These are phyloP conservation scores for Ophiocordyceps polyrhachis-furcata DNA, from an alignment of 2,329 filamentous ascomycete genomes.

Conservation along the genomic window DNA sequence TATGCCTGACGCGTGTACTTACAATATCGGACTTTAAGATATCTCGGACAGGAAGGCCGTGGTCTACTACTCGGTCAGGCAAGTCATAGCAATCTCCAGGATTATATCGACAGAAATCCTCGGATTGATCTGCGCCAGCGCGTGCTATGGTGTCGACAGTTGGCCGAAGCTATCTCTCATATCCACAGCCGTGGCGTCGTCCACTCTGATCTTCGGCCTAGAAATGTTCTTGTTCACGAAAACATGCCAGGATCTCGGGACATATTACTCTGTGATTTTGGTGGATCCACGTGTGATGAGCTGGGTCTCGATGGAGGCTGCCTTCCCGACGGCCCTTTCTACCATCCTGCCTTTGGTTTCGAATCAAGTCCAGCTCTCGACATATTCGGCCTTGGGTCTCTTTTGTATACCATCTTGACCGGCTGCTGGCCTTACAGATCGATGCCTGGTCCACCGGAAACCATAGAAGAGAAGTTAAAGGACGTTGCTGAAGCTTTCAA, in stretches of 20 bases:
- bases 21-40: not conserved
- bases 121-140: constrained; percentile 3
- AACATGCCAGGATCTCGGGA: constrained; percentile 7
- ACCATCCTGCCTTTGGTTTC: not conserved
- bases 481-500: not conserved
- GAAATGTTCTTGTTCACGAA: constrained; percentile 13
- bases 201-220: constrained; percentile 14
- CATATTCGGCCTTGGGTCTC: constrained; percentile 1
- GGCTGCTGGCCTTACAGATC: not conserved
- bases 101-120: constrained; percentile 2
- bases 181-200: constrained; percentile 13
- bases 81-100: constrained; percentile 4
- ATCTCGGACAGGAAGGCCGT: not conserved
- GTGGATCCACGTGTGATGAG: constrained; percentile 11
- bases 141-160: constrained; percentile 10
- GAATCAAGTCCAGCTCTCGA: constrained; percentile 1
- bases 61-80: constrained; percentile 1
- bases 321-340: constrained; percentile 10
- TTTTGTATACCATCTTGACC: constrained; percentile 1
- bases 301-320: constrained; percentile 9
- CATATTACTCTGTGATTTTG: constrained; percentile 15
- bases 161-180: constrained; percentile 11
- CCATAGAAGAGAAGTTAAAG: not conserved
- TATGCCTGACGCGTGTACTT: not conserved
- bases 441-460: not conserved